Evolutionary conservation across 768 basidiomycete genomes (phyloP).

Genomic region (Lentinula sp.): DNA sequence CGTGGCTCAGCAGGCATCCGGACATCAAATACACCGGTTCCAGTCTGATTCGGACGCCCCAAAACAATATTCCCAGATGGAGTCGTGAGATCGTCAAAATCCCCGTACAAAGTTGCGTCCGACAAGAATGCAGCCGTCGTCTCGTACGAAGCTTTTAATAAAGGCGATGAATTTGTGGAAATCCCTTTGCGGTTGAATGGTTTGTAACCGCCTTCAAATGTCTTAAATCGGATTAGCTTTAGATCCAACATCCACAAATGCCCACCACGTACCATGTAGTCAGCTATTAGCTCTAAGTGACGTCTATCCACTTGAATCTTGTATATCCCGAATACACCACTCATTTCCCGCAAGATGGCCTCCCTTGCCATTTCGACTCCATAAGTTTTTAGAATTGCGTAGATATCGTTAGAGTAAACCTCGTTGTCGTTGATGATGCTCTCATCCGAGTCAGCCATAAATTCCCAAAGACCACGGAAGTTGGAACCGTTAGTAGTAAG

Average conservation of each 20-base stretch:
- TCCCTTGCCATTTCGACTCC: constrained; percentile 96
- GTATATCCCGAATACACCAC: constrained; percentile 89
- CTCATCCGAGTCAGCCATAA: constrained; percentile 44
- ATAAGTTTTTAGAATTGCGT: constrained; percentile 84
- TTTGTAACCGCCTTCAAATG: constrained; percentile 96
- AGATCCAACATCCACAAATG: neutral
- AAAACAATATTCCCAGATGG: constrained; percentile 92
- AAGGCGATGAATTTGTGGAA: constrained; percentile 86
- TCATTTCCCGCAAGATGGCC: constrained; percentile 86
- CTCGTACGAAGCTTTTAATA: constrained; percentile 97
- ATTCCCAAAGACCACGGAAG: constrained; percentile 83
- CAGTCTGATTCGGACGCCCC: constrained; percentile 81
- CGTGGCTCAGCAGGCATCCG: constrained; percentile 41
- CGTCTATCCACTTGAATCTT: constrained; percentile 92
- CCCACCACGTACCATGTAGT: constrained; percentile 85
- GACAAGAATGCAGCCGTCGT: constrained; percentile 92
- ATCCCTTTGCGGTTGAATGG: constrained; percentile 98
- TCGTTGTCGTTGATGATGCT: constrained; percentile 69
- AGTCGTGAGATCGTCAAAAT: constrained; percentile 87
- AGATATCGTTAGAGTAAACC: constrained; percentile 93
- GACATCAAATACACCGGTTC: constrained; percentile 94
- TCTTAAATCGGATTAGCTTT: constrained; percentile 40
- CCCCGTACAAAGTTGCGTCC: constrained; percentile 90
- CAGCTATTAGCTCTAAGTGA: constrained; percentile 94
- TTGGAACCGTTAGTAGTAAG: constrained; percentile 92